Percentiles rank a stretch among this genome's conserved stretches.
Evolutionary conservation across 305 asterid species (phyloP).

Genomic region (Fraxinus ornus): DNA sequence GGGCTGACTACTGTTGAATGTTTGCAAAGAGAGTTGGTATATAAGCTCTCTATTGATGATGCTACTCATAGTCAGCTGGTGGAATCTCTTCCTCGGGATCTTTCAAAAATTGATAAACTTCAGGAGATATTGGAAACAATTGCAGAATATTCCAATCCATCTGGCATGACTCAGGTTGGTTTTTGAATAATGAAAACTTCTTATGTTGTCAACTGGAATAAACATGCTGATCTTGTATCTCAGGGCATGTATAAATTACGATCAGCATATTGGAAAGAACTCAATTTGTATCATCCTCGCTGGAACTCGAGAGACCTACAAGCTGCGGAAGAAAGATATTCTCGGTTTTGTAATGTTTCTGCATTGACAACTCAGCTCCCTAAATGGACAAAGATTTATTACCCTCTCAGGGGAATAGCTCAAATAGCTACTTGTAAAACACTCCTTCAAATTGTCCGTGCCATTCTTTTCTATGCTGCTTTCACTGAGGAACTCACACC

Average conservation of each 20-base stretch:
- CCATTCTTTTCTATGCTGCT: slow-evolving; percentile 75
- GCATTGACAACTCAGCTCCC: slow-evolving; percentile 91
- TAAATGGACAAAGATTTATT: slow-evolving; percentile 77
- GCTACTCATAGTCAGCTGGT: slow-evolving; percentile 94
- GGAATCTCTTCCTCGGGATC: slow-evolving; percentile 84
- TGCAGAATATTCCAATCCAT: slow-evolving; percentile 89
- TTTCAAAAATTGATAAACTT: slow-evolving; percentile 67
- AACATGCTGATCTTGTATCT: slow-evolving; percentile 10
- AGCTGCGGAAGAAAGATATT: slow-evolving; percentile 90
- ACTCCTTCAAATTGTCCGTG: slow-evolving; percentile 70
- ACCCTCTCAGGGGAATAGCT: slow-evolving; percentile 82
- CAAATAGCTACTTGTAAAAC: slow-evolving; percentile 83
- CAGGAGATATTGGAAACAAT: slow-evolving; percentile 77
- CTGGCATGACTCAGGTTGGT: slow-evolving; percentile 91
- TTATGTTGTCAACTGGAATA: slow-evolving; percentile 10
- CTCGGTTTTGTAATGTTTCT: slow-evolving; percentile 77
- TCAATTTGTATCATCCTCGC: slow-evolving; percentile 94
- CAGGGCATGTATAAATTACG: slow-evolving; percentile 94
- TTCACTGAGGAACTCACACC: slow-evolving; percentile 48
- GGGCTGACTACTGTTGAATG: slow-evolving; percentile 81
- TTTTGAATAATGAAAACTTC: slow-evolving; percentile 18
- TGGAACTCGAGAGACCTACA: slow-evolving; percentile 91
- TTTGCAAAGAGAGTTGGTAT: slow-evolving; percentile 80
- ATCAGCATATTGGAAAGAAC: slow-evolving; percentile 72
- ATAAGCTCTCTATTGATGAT: slow-evolving; percentile 80